Base-by-base conservation (phyloP, 2,329 filamentous ascomycete species). In the Phialocephala sp. region DNA sequence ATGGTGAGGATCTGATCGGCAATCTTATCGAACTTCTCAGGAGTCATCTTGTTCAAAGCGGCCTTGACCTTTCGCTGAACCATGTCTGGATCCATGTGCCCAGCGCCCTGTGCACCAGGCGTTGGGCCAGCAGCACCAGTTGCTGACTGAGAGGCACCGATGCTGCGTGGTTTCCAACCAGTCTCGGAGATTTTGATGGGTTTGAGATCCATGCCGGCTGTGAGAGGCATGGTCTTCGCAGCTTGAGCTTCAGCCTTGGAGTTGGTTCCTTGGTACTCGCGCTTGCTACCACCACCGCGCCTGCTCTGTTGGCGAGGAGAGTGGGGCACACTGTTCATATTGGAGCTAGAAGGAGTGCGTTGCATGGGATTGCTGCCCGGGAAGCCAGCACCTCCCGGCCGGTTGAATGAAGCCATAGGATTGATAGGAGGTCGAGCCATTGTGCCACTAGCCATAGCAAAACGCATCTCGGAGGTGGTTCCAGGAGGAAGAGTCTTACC, bases 1-100 rank as follows among this genome's bases (percentile, higher is more conserved):
- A 99, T 99, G 62, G 89, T 85, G 36, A 99, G 86, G 68, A 99
- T 97, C 79, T 97, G 93, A 68, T 94, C 91, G 8, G 95, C 88
- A 72, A 99, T 97, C 82, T 90, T 93, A 77, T 97, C 94, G 75
- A 99, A 99, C 77, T 98, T 99, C 82, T 99, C 95, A 0, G 95
- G 95, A 0, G 95, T 98, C 95, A 99, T 98, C 90, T 99, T 99
- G 89, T 99, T 99, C 75, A 99, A 84, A 68, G 92, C 92, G 70
- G 93, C 91, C 89, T 99, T 99, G 78, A 99, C 95, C 89, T 99
- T 99, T 73, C 94, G 90, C 83, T 99, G 95, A 65, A 99, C 95
- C 84, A 95, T 88, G 74, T 94, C 92, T 27, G 95, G 94, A 71
- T 96, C 88, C 81, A 98, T 87, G 73, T 92, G 85, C 9, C 83